Evolutionary conservation across 2,329 filamentous ascomycete genomes (phyloP), one percentile per base, ranked within the genome.

Genomic region (Elsinoe perseae): DNA sequence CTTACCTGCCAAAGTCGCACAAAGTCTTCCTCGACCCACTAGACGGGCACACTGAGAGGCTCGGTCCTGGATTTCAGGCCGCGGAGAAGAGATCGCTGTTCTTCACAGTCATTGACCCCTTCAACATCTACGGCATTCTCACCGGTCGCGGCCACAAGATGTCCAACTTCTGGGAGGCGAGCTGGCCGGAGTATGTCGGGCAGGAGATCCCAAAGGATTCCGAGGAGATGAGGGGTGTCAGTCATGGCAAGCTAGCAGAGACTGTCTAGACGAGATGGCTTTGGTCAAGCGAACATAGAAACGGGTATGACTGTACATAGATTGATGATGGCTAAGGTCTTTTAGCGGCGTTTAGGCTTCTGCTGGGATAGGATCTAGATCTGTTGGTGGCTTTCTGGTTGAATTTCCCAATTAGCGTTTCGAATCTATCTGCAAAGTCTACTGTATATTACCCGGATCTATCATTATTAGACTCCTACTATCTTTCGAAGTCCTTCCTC

Each of bases 31-130:
- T 81, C 1, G 72, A 74, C 4, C 60, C 56, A 2, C 61, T 66
- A 10, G 78, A 81, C 63, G 78, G 79, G 0, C 69, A 75, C 30
- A 80, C 77, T 0, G 79, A 81, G 62, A 50, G 62, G 25, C 21
- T 63, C 8, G 66, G 65, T 1, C 66, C 66, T 12, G 65, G 66
- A 1, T 68, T 64, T 30, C 44, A 56, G 14, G 62, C 64, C 40
- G 61, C 60, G 14, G 63, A 65, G 48, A 62, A 63, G 57, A 56
- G 66, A 56, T 58, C 62, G 12, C 57, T 61, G 52, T 38, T 60
- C n/a, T 18, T 61, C 16, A 66, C 65, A 4, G 25, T 67, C 9
- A 2, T 68, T 20, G 66, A 68, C 57, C 66, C 66, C 2, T 68
- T 67, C 57, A 62, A 68, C 53, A 42, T 68, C 10, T 28, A 43